Evolutionary conservation across 129 eudicot genomes (phyloP).

Genomic region (Flaveria brownii): DNA sequence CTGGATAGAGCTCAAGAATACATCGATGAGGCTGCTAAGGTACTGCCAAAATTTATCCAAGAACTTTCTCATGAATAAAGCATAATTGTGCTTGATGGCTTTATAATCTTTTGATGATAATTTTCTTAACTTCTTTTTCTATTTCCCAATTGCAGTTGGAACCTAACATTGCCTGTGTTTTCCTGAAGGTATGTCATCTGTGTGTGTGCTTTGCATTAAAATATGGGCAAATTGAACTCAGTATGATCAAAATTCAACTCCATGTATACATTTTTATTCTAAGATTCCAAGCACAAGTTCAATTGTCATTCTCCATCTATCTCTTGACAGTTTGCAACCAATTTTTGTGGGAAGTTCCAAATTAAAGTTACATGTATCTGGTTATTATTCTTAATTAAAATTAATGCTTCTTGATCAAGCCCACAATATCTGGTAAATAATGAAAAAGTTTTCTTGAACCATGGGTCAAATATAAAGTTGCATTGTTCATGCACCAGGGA

Average conservation of each 20-base stretch:
- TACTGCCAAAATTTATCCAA: conserved; percentile 23
- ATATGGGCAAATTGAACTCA: background rate
- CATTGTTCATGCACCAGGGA: background rate
- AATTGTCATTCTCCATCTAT: conserved; percentile 10
- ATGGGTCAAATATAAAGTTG: no score
- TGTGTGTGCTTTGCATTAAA: background rate
- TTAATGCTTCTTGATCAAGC: background rate
- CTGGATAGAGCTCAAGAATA: conserved; percentile 94
- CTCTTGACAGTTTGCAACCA: background rate
- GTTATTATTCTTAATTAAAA: conserved; percentile 8
- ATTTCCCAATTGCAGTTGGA: conserved; percentile 69
- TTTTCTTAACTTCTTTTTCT: conserved; percentile 26
- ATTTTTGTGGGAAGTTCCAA: conserved; percentile 6
- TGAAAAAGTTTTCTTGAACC: background rate
- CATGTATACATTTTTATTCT: background rate
- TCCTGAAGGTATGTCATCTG: conserved; percentile 66
- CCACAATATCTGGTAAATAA: conserved; percentile 2
- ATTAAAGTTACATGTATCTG: background rate
- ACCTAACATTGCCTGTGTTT: conserved; percentile 80
- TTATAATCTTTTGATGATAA: conserved; percentile 3
- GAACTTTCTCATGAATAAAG: conserved; percentile 2
- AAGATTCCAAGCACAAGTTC: conserved; percentile 13
- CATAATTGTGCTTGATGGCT: background rate
- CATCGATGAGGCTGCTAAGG: conserved; percentile 98
- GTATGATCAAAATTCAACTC: background rate